These are phyloP conservation scores for Panaeolus cyanescens DNA, from an alignment of 768 basidiomycete genomes.

Conservation along the genomic window DNA sequence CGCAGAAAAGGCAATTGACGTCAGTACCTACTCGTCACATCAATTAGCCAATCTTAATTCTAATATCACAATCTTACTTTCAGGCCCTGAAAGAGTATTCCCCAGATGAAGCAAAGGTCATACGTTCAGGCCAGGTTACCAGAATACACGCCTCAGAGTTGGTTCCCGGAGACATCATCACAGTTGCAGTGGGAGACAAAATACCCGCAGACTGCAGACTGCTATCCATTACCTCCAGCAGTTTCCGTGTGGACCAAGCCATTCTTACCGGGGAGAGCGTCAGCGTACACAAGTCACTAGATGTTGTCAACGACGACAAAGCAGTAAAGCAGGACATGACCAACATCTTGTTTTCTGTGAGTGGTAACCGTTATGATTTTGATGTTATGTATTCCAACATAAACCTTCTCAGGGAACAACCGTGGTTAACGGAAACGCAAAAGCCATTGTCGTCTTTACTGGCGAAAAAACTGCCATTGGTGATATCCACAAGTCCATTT, in stretches of 20 bases:
- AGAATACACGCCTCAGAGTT: conserved; percentile 87
- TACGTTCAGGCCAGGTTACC: conserved; percentile 68
- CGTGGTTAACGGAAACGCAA: conserved; percentile 90
- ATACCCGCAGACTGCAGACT: conserved; percentile 94
- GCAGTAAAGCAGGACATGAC: conserved; percentile 99
- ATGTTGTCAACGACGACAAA: conserved; percentile 64
- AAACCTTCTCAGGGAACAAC: conserved; percentile 74
- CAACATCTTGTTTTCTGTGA: conserved; percentile 92
- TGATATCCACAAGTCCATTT: conserved; percentile 96
- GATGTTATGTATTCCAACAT: conserved; percentile 3
- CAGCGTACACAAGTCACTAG: conserved; percentile 81
- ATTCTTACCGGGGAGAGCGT: conserved; percentile 94
- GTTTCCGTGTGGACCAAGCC: conserved; percentile 94
- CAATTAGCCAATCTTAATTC: not conserved
- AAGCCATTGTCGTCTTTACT: conserved; percentile 85
- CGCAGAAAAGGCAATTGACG: conserved; percentile 96
- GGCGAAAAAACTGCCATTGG: conserved; percentile 91
- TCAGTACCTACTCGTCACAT: conserved; percentile 41
- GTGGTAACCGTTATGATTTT: conserved; percentile 18
- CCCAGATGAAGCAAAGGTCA: conserved; percentile 91
- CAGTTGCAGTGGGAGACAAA: conserved; percentile 91
- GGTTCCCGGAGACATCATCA: conserved; percentile 93
- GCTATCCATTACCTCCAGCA: conserved; percentile 87
- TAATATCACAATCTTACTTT: conserved; percentile 2
- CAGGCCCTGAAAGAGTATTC: conserved; percentile 97